Percentiles rank a stretch among this genome's conserved stretches.
phyloP scores from a whole-genome alignment of 2,329 filamentous ascomycete species.

The Pseudocercospora fuligena region DNA sequence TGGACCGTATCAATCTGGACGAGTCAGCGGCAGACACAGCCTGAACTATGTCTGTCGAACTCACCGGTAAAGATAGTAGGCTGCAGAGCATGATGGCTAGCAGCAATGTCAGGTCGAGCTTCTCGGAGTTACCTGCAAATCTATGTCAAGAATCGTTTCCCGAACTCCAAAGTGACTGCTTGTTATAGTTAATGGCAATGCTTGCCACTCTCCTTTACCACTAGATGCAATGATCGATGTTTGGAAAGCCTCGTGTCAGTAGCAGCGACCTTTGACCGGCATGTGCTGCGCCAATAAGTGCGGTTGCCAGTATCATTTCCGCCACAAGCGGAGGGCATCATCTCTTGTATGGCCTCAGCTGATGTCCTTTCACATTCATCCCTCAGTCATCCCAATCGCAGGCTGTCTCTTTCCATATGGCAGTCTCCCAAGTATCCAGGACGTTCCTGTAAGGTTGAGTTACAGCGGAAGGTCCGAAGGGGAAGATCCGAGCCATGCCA shows the following conservation, averaged over 20 bases:
- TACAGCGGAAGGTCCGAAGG: background rate
- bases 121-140: too few relatives aligned
- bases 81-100: background rate
- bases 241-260: too few relatives aligned
- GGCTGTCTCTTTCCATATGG: background rate
- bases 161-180: background rate
- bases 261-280: too few relatives aligned
- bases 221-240: too few relatives aligned
- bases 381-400: too few relatives aligned
- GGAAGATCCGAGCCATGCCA: background rate
- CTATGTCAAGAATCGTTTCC: background rate
- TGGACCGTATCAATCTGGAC: background rate
- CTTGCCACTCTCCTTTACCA: too few relatives aligned
- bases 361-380: background rate
- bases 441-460: background rate
- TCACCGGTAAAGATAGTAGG: background rate
- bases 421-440: background rate
- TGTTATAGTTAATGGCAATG: too few relatives aligned
- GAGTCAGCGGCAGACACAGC: background rate
- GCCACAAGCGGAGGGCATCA: too few relatives aligned
- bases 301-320: too few relatives aligned
- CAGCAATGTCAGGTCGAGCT: too few relatives aligned
- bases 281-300: too few relatives aligned
- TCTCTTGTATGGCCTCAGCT: background rate
- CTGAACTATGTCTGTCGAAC: background rate